Percentiles rank a stretch among this genome's conserved stretches.
Conservation (phyloP, 352 stramenopile species). For the Ophiocytium majus region DNA sequence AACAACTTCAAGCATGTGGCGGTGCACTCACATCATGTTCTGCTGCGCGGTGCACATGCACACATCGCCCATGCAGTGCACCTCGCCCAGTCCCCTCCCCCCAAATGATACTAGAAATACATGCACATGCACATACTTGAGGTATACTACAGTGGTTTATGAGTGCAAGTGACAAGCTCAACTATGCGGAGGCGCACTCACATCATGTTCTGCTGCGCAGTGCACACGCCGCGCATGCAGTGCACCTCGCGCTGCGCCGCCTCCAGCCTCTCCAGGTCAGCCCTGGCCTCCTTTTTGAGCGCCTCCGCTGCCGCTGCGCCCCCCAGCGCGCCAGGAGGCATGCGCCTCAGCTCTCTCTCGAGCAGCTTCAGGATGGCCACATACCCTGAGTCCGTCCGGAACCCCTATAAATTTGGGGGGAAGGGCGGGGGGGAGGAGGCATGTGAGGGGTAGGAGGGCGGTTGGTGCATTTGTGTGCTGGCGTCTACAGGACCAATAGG, state of each 20-base stretch:
- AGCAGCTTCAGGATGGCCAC: constrained; percentile 3
- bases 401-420: too few relatives aligned
- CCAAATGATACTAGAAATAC: not conserved
- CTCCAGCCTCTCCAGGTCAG: not conserved
- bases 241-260: not conserved
- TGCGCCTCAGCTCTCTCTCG: not conserved
- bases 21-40: not conserved
- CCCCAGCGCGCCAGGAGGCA: not conserved
- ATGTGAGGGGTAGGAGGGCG: too few relatives aligned
- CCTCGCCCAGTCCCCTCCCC: not conserved
- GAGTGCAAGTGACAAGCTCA: too few relatives aligned
- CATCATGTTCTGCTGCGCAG: constrained; percentile 15
- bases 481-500: too few relatives aligned
- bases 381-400: not conserved
- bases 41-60: not conserved
- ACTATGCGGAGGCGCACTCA: not conserved
- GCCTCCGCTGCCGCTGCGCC: not conserved
- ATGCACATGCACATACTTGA: not conserved
- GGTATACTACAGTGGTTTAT: too few relatives aligned
- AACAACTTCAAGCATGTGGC: too few relatives aligned
- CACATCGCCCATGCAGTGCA: not conserved
- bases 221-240: not conserved
- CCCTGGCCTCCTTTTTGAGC: not conserved
- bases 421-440: too few relatives aligned
- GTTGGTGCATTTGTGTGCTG: too few relatives aligned